Evolutionary conservation across 2,329 filamentous ascomycete genomes (phyloP), one percentile per base, ranked within the genome.

Genomic region (Fusarium sp.): DNA sequence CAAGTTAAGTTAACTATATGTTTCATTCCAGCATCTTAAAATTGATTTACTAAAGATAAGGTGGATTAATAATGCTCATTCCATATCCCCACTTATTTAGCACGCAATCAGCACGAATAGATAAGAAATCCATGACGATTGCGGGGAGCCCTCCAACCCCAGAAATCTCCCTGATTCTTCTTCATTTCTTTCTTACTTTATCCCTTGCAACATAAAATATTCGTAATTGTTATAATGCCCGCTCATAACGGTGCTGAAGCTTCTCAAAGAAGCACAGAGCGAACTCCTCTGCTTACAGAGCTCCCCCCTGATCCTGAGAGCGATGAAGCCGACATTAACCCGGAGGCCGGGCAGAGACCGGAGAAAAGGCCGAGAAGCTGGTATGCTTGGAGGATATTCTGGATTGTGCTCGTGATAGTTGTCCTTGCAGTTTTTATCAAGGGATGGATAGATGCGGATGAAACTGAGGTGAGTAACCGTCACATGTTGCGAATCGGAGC

Each of bases 381-480:
- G 58, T 63, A 64, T 20, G 51, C 59, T 4, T 63, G 60, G 60
- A 25, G 60, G 18, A 47, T 58, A 17, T 58, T 63, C 6, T 63
- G 60, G 60, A 23, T 27, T 3, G 11, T 63, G 6, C 45, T 63
- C 6, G 59, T 7, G 2, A 21, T 47, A 39, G 5, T 39, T 1
- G 4, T 64, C 1, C 1, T 64, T 3, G n/a, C 40, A 3, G 51
- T 63, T 5, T 63, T 64, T 29, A 42, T 63, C 3, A 63, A 63
- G 2, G 60, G 60, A 2, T 63, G 58, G 58, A 13, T 64, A 3
- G 60, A 64, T 42, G 47, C 64, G 2, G 66, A 69, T 39, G 66
- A 67, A 2, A 69, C 49, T 1, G 57, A 69, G 18, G 66, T 69
- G n/a, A 25, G 3, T 17, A 4, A 5, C 0, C 13, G 13, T 20